Conservation (phyloP, 2,329 filamentous ascomycete genomes). For the Alternaria longipes region DNA sequence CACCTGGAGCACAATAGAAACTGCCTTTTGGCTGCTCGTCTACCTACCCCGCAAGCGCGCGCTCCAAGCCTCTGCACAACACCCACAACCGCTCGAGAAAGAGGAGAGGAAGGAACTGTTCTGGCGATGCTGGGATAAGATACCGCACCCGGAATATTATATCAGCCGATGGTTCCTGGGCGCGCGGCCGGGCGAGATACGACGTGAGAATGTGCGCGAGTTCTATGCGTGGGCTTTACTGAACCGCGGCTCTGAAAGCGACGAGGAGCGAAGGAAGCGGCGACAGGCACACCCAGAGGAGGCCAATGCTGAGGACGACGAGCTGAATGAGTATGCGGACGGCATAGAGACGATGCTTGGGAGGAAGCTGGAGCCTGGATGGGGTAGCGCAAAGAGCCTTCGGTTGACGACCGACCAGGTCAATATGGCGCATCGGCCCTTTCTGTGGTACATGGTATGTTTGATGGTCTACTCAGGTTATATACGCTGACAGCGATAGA, state of each 20-base stretch:
- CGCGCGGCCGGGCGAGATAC: conserved; percentile 65
- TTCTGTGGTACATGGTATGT: conserved; percentile 71
- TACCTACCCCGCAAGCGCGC: conserved; percentile 63
- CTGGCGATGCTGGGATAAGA: conserved; percentile 63
- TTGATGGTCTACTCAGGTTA: neutral
- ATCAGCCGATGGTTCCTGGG: conserved; percentile 73
- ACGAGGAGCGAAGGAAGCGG: conserved; percentile 25
- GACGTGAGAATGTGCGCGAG: conserved; percentile 72
- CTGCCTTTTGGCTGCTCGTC: conserved; percentile 63
- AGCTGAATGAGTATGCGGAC: conserved; percentile 65
- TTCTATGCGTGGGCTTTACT: conserved; percentile 76
- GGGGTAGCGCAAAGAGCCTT: conserved; percentile 65
- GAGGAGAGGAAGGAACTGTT: conserved; percentile 66
- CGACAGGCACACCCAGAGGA: conserved; percentile 28
- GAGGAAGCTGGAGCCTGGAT: conserved; percentile 61
- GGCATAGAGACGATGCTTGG: conserved; percentile 64
- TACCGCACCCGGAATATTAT: conserved; percentile 66
- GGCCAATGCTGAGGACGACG: conserved; percentile 54
- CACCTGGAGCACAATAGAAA: conserved; percentile 60
- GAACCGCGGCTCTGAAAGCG: conserved; percentile 58
- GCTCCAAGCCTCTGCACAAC: conserved; percentile 62
- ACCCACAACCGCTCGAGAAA: conserved; percentile 58
- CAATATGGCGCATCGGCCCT: conserved; percentile 67
- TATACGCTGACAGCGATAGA: conserved; percentile 37
- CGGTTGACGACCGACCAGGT: conserved; percentile 73